Percentiles rank a stretch among this genome's conserved stretches.
phyloP scores from a whole-genome alignment of 2,329 filamentous ascomycete genomes.

The Didymella exigua region DNA sequence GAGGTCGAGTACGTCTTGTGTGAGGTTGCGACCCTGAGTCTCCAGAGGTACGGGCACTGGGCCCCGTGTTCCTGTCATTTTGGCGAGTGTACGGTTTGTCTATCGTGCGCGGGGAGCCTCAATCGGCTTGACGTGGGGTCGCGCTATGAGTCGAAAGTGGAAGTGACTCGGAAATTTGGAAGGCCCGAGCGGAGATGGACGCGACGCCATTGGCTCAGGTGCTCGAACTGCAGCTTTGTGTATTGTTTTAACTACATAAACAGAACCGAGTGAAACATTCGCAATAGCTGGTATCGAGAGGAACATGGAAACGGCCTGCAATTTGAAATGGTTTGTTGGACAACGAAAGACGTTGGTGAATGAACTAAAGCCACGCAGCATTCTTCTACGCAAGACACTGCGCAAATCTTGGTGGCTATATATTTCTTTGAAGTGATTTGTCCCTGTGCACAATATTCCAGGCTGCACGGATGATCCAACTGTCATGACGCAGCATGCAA shows the following conservation, averaged over 20 bases:
- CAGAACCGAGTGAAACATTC: neutral
- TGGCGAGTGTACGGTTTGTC: slow-evolving; percentile 22
- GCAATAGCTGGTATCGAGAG: neutral
- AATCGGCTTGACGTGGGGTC: slow-evolving; percentile 26
- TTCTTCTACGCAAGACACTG: neutral
- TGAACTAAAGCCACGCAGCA: neutral
- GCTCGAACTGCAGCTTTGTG: neutral
- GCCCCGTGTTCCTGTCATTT: slow-evolving; percentile 55
- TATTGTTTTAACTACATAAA: neutral
- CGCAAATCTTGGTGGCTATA: neutral
- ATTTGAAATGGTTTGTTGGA: neutral
- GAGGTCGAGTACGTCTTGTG: slow-evolving; percentile 82
- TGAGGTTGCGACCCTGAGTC: slow-evolving; percentile 58
- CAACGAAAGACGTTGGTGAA: neutral
- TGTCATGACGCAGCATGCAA: neutral
- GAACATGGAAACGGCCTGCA: neutral
- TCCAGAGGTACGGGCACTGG: slow-evolving; percentile 54
- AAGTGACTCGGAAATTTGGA: slow-evolving; percentile 29
- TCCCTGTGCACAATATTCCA: no score
- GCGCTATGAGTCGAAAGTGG: slow-evolving; percentile 37
- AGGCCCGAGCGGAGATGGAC: slow-evolving; percentile 29
- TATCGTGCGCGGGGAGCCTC: slow-evolving; percentile 20
- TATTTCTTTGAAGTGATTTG: neutral
- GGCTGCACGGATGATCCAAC: neutral
- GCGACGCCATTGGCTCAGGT: slow-evolving; percentile 23